Percentiles rank a stretch among this genome's conserved stretches.
These are phyloP conservation scores for Neoscytalidium dimidiatum DNA, from an alignment of 2,329 filamentous ascomycete genomes.

Conservation along the genomic window DNA sequence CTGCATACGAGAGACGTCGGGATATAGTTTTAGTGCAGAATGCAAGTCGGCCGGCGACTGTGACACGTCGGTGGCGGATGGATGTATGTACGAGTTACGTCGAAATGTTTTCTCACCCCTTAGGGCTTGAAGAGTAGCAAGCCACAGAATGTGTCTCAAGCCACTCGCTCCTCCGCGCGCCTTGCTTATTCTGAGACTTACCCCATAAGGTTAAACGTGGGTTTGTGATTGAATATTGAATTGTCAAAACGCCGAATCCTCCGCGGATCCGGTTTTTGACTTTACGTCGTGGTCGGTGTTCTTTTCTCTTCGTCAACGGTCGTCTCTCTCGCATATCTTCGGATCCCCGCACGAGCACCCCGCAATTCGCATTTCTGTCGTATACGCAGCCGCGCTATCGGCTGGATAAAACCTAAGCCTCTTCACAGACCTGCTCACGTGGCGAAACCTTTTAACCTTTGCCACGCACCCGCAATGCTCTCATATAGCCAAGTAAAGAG, in stretches of 20 bases:
- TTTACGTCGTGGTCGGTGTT: not conserved
- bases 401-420: not conserved
- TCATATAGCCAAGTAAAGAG: not conserved
- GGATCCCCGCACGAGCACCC: constrained; percentile 6
- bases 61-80: not conserved
- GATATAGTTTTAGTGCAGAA: not conserved
- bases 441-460: not conserved
- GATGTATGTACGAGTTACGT: not conserved
- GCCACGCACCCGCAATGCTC: not conserved
- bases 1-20: not conserved
- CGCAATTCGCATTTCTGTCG: not conserved
- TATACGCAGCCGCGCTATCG: not conserved
- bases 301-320: not conserved
- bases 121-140: not conserved
- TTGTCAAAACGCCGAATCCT: not conserved
- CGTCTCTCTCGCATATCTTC: not conserved
- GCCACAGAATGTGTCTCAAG: not conserved
- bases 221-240: not conserved
- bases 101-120: not conserved
- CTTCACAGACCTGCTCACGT: not conserved
- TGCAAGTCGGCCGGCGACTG: not conserved
- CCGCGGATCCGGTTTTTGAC: not conserved
- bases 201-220: not conserved
- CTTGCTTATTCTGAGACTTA: not conserved
- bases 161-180: not conserved